phyloP scores from a whole-genome alignment of 805 yeast genomes.

The Monosporozyma solicola region DNA sequence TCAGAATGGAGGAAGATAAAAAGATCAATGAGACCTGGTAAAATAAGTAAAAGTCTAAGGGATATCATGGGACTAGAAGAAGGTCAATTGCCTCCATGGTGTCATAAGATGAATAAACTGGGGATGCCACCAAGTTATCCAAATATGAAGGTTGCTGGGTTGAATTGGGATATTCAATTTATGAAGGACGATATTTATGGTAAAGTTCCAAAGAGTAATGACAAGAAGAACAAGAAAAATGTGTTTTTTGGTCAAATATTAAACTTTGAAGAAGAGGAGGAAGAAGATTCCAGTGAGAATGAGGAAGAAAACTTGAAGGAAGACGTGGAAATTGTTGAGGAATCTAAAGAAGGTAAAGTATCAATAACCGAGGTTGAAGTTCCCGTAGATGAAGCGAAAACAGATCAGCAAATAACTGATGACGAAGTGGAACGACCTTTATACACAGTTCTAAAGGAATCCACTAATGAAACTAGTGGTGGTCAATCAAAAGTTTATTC shows the following conservation, averaged over 20 bases:
- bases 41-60: constrained; percentile 49
- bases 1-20: constrained; percentile 28
- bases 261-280: constrained; percentile 18
- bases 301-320: constrained; percentile 12
- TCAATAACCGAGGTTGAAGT: not conserved
- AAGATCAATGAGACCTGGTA: constrained; percentile 53
- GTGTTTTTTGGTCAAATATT: constrained; percentile 27
- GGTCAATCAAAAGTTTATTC: not conserved
- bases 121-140: constrained; percentile 86
- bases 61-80: constrained; percentile 61
- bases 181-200: constrained; percentile 32
- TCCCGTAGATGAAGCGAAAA: not conserved
- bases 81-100: constrained; percentile 70
- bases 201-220: constrained; percentile 6
- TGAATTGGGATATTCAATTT: constrained; percentile 35
- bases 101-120: constrained; percentile 49
- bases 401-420: not conserved
- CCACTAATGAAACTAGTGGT: not conserved
- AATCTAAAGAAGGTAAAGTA: not conserved
- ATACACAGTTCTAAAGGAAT: constrained; percentile 17
- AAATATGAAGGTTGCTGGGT: constrained; percentile 48
- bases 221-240: constrained; percentile 5
- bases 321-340: constrained; percentile 7
- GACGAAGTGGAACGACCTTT: constrained; percentile 9
- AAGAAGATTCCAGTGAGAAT: constrained; percentile 4